Percentiles rank a stretch among this genome's conserved stretches.
phyloP scores from a whole-genome alignment of 2,329 filamentous ascomycete genomes.

The Xylariaceae sp. region DNA sequence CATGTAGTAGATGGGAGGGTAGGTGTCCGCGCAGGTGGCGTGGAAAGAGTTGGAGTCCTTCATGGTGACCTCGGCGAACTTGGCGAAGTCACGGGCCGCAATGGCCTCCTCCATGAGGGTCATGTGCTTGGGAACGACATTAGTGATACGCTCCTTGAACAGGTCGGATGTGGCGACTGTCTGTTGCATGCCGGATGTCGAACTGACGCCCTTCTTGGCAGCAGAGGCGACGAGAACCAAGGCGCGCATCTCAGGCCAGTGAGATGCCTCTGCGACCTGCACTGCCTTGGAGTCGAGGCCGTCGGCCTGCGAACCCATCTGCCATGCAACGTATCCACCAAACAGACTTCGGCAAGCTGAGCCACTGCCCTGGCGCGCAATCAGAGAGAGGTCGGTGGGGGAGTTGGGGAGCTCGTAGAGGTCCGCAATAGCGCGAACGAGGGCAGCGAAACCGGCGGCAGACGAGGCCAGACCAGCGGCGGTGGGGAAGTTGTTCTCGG shows the following conservation, averaged over 20 bases:
- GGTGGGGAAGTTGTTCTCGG: constrained; percentile 98
- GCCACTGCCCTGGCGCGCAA: constrained; percentile 90
- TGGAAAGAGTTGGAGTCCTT: constrained; percentile 97
- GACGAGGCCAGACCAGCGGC: constrained; percentile 81
- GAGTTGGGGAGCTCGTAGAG: constrained; percentile 80
- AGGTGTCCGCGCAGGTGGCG: constrained; percentile 88
- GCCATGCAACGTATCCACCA: constrained; percentile 94
- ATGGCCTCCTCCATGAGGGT: constrained; percentile 78
- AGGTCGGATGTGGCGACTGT: constrained; percentile 88
- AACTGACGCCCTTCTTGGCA: constrained; percentile 92
- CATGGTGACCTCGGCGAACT: constrained; percentile 90
- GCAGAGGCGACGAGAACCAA: constrained; percentile 86
- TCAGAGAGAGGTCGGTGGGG: constrained; percentile 76
- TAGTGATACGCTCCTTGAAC: constrained; percentile 68
- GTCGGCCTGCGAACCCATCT: constrained; percentile 68
- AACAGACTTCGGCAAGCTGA: constrained; percentile 91
- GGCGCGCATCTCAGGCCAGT: constrained; percentile 95
- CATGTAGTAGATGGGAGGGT: constrained; percentile 97
- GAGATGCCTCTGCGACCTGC: constrained; percentile 77
- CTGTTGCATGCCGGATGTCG: constrained; percentile 93
- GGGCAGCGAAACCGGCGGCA: constrained; percentile 63
- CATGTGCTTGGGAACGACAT: constrained; percentile 81
- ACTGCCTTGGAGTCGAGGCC: constrained; percentile 84
- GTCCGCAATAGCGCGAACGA: constrained; percentile 82
- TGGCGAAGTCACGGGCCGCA: constrained; percentile 69